These are phyloP conservation scores for Colletotrichum sidae DNA, from an alignment of 2,329 filamentous ascomycete species.

Conservation along the genomic window DNA sequence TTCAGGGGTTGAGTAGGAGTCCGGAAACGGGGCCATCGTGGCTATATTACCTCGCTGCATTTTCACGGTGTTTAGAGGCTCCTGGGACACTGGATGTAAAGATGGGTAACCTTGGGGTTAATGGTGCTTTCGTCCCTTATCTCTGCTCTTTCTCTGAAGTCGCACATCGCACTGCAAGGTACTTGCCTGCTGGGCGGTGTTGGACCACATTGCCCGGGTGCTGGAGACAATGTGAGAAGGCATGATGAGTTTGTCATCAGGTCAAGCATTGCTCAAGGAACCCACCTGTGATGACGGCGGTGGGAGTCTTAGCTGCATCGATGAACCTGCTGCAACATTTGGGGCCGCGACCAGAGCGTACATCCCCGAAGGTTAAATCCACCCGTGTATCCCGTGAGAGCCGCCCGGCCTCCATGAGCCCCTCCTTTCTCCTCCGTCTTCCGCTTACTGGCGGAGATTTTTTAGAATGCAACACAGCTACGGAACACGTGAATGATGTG, in stretches of 20 bases:
- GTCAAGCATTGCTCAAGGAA: conserved; percentile 20
- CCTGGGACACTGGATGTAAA: conserved; percentile 8
- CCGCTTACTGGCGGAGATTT: no score
- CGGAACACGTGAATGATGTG: no score
- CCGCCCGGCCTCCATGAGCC: conserved; percentile 5
- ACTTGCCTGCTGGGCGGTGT: conserved; percentile 15
- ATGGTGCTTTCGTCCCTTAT: conserved; percentile 11
- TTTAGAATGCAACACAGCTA: no score
- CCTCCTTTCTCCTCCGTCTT: no score
- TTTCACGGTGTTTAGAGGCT: conserved; percentile 8
- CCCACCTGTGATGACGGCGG: conserved; percentile 16
- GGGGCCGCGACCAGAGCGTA: conserved; percentile 26
- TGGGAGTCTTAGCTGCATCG: conserved; percentile 27
- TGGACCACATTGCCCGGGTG: conserved; percentile 25
- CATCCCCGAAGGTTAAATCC: conserved; percentile 31
- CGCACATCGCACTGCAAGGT: conserved; percentile 21
- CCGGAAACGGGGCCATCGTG: conserved; percentile 27
- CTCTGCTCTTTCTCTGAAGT: neutral
- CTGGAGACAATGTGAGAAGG: conserved; percentile 9
- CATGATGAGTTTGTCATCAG: conserved; percentile 27
- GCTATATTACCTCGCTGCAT: conserved; percentile 19
- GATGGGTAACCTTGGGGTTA: conserved; percentile 20
- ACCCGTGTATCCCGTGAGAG: conserved; percentile 19
- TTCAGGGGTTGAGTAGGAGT: conserved; percentile 30
- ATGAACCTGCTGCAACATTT: conserved; percentile 21